These are phyloP conservation scores for Arabis hirsuta DNA, from an alignment of 345 rosid species.

Conservation along the genomic window DNA sequence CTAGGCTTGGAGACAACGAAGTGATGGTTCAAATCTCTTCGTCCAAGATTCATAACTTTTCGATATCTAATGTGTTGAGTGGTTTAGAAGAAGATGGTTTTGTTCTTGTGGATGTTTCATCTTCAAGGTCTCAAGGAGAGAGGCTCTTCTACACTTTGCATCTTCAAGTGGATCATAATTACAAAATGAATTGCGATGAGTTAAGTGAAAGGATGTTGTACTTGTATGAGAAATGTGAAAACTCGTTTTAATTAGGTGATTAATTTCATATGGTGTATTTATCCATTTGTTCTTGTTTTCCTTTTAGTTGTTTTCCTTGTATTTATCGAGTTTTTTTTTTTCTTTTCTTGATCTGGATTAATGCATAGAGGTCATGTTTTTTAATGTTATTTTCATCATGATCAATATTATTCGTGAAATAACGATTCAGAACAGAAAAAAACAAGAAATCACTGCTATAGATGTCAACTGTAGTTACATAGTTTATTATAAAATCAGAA, in stretches of 20 bases:
- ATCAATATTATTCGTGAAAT: neutral
- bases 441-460: conserved; percentile 35
- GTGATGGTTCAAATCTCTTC: conserved; percentile 54
- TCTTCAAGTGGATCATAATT: conserved; percentile 52
- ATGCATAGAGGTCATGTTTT: no score
- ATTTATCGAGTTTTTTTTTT: conserved; percentile 25
- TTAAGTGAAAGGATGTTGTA: conserved; percentile 47
- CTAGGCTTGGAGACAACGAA: conserved; percentile 50
- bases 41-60: conserved; percentile 34
- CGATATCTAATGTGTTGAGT: conserved; percentile 51
- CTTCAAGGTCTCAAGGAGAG: conserved; percentile 57
- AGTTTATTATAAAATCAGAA: conserved; percentile 14
- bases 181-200: conserved; percentile 36
- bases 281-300: conserved; percentile 16
- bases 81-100: conserved; percentile 57
- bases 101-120: conserved; percentile 55
- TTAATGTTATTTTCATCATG: no score
- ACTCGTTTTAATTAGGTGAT: conserved; percentile 14
- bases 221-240: conserved; percentile 41
- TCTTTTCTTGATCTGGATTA: neutral
- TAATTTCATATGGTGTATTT: neutral
- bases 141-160: conserved; percentile 59
- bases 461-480: conserved; percentile 24
- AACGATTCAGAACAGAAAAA: neutral
- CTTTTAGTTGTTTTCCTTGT: conserved; percentile 7